Evolutionary conservation across 2,329 filamentous ascomycete genomes (phyloP).

Genomic region (Whalleya microplaca): DNA sequence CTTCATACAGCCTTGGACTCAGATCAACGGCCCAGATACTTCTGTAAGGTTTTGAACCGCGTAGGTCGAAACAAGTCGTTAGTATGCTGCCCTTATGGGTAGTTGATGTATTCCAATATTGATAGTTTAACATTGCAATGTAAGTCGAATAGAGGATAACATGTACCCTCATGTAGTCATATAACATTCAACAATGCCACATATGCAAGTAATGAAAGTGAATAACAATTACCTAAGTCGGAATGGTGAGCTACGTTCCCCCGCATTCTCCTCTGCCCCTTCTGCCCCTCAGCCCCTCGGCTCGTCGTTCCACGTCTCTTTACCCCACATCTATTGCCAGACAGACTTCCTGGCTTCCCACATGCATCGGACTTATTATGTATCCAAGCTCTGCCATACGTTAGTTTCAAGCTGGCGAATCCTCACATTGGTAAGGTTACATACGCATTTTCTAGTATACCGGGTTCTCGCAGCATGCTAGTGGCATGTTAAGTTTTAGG

Average conservation of each 20-base stretch:
- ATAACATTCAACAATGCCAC: neutral
- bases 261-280: neutral
- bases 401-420: neutral
- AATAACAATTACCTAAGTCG: too few species aligned
- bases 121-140: too few species aligned
- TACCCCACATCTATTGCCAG: neutral
- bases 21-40: neutral
- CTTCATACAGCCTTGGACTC: neutral
- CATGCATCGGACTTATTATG: neutral
- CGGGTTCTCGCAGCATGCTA: slow-evolving; percentile 8
- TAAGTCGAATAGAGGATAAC: neutral
- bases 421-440: neutral
- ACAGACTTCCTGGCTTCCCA: neutral
- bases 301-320: neutral
- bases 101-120: too few species aligned
- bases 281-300: too few species aligned
- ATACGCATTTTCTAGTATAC: neutral
- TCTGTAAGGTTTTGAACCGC: too few species aligned
- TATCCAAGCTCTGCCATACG: neutral
- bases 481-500: slow-evolving; percentile 7
- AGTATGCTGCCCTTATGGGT: too few species aligned
- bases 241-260: too few species aligned
- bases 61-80: too few species aligned
- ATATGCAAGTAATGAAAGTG: neutral
- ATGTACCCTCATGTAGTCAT: neutral